Evolutionary conservation across 495 filamentous ascomycete genomes (phyloP), one percentile per base, ranked within the genome.

Genomic region (Trichoderma erinaceum): DNA sequence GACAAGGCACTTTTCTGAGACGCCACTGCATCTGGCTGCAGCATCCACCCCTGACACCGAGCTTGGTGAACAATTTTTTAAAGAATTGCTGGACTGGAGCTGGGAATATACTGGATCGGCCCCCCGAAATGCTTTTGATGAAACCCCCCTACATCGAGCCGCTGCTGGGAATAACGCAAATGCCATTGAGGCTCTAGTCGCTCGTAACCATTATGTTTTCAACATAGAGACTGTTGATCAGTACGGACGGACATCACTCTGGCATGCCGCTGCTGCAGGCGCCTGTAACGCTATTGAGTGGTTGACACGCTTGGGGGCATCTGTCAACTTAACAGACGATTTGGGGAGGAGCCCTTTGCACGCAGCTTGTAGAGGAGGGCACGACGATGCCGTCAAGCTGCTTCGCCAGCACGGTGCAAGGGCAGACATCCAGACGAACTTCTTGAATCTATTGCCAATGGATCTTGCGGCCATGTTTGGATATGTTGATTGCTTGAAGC

Each of bases 391-490:
- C 46, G 46, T 50, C 46, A 7, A 15, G 7, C 15, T 50, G 46
- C 46, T 50, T 50, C 46, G 18, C 6, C 16, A n/a, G 3, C 46
- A 50, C 7, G 46, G 46, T n/a, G 46, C 46, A 50, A 50, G 46
- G 15, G 21, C 46, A n/a, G 46, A 50, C 46, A 50, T n/a, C 15
- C 15, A 50, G 46, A 50, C 46, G 6, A 50, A n/a, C 16, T 16
- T 50, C 10, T n/a, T 52, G 4, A 52, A 10, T n/a, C 10, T 52
- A 21, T 25, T 52, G n/a, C 48, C 48, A 23, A 52, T 52, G 48
- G 48, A 52, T 23, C 48, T 52, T 23, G 48, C 48, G 10, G 48
- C n/a, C 48, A 52, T 52, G 48, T 52, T 52, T 25, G 48, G 48
- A 23, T 52, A 21, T 18, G 10, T 21, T 21, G 48, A 52, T 5